A percentile compares a stretch with the other conserved stretches of the same genome.
Conservation (phyloP, 768 basidiomycete species). For the Tulasnella sp. region DNA sequence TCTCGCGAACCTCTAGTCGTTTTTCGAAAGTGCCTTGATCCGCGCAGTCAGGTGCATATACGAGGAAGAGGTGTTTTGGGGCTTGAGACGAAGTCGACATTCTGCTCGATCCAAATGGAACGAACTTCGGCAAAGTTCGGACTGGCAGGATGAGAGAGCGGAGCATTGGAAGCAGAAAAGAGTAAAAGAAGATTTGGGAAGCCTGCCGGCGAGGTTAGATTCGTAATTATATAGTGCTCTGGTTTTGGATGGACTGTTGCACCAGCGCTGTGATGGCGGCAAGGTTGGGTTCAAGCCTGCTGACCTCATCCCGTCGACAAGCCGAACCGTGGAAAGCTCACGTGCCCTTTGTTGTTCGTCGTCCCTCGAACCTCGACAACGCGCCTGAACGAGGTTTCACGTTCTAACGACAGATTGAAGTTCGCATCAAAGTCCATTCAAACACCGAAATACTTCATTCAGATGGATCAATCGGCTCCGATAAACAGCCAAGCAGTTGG, state of each 20-base stretch:
- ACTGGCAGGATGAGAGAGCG: not conserved
- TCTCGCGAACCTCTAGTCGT: constrained; percentile 58
- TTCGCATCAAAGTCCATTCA: too few species aligned
- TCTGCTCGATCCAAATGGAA: not conserved
- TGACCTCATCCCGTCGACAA: not conserved
- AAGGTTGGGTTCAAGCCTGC: not conserved
- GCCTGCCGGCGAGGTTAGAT: too few species aligned
- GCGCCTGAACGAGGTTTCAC: not conserved
- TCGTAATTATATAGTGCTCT: too few species aligned
- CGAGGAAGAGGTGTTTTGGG: constrained; percentile 48
- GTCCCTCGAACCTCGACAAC: too few species aligned
- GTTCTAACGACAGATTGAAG: too few species aligned
- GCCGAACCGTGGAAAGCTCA: not conserved
- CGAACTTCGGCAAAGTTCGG: not conserved
- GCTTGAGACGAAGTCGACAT: not conserved
- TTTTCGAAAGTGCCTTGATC: constrained; percentile 60
- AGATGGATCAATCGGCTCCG: too few species aligned
- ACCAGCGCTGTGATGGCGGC: too few species aligned
- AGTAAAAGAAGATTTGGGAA: not conserved
- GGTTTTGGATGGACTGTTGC: too few species aligned
- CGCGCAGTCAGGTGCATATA: constrained; percentile 69
- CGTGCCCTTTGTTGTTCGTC: not conserved
- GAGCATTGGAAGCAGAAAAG: not conserved
- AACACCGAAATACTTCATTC: too few species aligned
- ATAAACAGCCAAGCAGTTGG: too few species aligned